Evolutionary conservation across 192 early-diverging fungal species (phyloP), one percentile per base, ranked within the genome.

Genomic region (Pilobolus umbonatus): DNA sequence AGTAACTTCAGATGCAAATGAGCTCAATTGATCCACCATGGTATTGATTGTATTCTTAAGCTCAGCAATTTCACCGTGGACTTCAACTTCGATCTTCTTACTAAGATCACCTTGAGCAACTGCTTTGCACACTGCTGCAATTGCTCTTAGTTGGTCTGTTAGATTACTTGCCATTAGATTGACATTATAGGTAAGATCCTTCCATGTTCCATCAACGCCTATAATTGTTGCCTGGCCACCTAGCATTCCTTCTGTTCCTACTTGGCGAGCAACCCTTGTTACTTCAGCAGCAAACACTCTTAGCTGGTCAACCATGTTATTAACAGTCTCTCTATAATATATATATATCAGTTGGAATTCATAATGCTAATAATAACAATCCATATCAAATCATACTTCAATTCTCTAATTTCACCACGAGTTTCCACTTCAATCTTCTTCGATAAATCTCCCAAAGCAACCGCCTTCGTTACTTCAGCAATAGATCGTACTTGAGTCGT

Each of bases 1-100:
- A 10, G 75, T 76, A 17, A 84, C 77, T 58, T 86, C 84, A 3
- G 69, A 65, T 2, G 81, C 84, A 76, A 86, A 83, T 9, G 72
- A 80, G 38, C 57, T 64, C 4, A 84, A 61, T 35, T 78, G 80
- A 31, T 69, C 65, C 21, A 84, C 82, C 75, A 86, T 82, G 3
- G 63, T 60, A 70, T 84, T 86, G 47, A 86, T 82, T 0, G 80
- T 84, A 1, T 62, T 62, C 59, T 83, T 85, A 11, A 83, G 61
- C 7, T 78, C 74, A 1, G 75, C 57, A 57, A 81, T 79, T 60
- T 81, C 80, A 45, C 80, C 80, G 19, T 68, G 69, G 15, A 76
- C 76, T 8, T 71, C 68, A 11, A 81, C 80, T 26, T 70, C 69
- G 40, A 81, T 67, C 28, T 72, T 76, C 55, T 73, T 67, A 7